Percentiles rank a stretch among this genome's conserved stretches.
Conservation (phyloP, 1,284 basidiomycete species). For the Rhodofomes roseus region DNA sequence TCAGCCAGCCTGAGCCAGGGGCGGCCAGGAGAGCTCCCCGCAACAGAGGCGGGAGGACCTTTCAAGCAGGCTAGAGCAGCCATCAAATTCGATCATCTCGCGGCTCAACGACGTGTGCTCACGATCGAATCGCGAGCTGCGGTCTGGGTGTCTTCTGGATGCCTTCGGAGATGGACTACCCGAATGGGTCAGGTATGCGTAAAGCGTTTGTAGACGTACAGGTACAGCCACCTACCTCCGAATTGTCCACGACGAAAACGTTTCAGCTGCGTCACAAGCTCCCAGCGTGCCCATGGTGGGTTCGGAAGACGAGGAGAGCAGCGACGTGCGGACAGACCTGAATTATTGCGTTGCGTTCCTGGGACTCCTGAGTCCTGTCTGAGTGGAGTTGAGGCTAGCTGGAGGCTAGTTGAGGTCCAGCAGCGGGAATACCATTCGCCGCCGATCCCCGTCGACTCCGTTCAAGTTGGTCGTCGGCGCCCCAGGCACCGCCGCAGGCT, state of each 20-base stretch:
- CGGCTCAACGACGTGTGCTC: neutral
- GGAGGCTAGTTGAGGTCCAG: neutral
- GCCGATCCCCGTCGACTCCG: neutral
- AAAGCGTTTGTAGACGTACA: no score
- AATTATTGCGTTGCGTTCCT: no score
- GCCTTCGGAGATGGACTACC: no score
- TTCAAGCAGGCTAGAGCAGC: neutral
- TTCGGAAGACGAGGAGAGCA: no score
- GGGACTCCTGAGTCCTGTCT: neutral
- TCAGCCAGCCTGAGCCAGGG: no score
- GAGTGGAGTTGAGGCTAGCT: neutral
- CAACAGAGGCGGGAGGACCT: neutral
- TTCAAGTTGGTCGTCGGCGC: no score
- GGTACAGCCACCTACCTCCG: neutral
- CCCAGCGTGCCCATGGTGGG: no score
- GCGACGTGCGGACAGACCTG: no score
- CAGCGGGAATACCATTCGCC: neutral
- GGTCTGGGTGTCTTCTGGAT: no score
- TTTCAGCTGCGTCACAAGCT: neutral
- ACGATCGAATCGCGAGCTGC: neutral
- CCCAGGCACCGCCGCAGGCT: neutral
- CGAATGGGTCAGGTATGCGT: no score
- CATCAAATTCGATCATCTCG: neutral
- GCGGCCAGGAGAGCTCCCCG: no score
- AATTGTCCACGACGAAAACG: neutral